A percentile compares a stretch with the other conserved stretches of the same genome.
These are phyloP conservation scores for Leishmania major DNA, from an alignment of 208 protist genomes.

Conservation along the genomic window DNA sequence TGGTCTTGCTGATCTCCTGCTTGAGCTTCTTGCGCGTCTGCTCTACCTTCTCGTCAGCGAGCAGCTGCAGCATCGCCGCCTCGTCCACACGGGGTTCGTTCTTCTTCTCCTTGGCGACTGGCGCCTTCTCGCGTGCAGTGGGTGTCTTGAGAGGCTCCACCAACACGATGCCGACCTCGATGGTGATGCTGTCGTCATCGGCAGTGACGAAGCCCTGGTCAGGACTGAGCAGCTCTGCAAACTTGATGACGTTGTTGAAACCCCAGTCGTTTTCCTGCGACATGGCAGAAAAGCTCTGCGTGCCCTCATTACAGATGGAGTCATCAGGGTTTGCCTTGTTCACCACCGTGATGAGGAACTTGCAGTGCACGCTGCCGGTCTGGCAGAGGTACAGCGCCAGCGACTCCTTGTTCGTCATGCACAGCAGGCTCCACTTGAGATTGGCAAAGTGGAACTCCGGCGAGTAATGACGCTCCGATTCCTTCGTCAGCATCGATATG, in stretches of 20 bases:
- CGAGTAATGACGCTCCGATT: conserved; percentile 90
- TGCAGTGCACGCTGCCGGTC: conserved; percentile 90
- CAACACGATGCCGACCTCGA: conserved; percentile 89
- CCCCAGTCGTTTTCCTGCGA: conserved; percentile 93
- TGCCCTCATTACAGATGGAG: conserved; percentile 92
- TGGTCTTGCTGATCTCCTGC: conserved; percentile 76
- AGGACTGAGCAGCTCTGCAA: conserved; percentile 78
- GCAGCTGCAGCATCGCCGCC: conserved; percentile 67
- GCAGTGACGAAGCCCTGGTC: conserved; percentile 74
- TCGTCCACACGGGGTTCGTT: conserved; percentile 69
- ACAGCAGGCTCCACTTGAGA: conserved; percentile 90
- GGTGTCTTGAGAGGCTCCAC: conserved; percentile 75
- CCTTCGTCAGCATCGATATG: conserved; percentile 85
- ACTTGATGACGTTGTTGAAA: conserved; percentile 91
- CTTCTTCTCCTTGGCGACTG: conserved; percentile 64
- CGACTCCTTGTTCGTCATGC: conserved; percentile 90
- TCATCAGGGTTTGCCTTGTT: conserved; percentile 85
- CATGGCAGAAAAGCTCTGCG: conserved; percentile 82
- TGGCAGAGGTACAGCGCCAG: conserved; percentile 92
- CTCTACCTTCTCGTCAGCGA: conserved; percentile 81
- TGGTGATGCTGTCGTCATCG: conserved; percentile 84
- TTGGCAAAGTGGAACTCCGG: conserved; percentile 87
- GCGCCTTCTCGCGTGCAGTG: conserved; percentile 43
- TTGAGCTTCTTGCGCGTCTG: conserved; percentile 75
- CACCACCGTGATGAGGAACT: conserved; percentile 91